Evolutionary conservation across 306 rosid species (phyloP).

Genomic region (Inga leiocalycina): DNA sequence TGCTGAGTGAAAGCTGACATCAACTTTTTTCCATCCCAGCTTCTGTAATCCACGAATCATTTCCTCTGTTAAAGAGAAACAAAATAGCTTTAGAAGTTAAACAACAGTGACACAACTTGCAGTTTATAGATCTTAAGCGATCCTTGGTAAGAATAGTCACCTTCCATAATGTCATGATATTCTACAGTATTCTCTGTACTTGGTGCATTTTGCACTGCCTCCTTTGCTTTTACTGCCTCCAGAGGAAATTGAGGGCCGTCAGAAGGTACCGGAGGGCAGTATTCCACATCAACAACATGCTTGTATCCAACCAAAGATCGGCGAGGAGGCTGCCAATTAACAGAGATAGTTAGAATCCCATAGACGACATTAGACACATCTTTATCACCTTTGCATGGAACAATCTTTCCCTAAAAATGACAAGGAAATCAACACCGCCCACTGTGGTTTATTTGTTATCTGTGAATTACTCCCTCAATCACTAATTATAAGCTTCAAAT

Average conservation of each 20-base stretch:
- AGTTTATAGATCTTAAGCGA: constrained; percentile 13
- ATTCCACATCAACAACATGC: constrained; percentile 88
- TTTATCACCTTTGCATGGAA: neutral
- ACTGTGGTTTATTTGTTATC: neutral
- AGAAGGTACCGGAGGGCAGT: constrained; percentile 73
- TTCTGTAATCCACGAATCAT: constrained; percentile 81
- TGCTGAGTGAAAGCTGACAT: constrained; percentile 91
- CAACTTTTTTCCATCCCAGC: constrained; percentile 91
- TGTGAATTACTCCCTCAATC: neutral
- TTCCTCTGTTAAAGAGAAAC: constrained; percentile 72
- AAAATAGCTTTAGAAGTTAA: constrained; percentile 25
- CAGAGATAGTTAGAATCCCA: constrained; percentile 35
- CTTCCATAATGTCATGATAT: constrained; percentile 93
- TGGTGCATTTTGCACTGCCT: constrained; percentile 83
- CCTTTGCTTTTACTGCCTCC: constrained; percentile 83
- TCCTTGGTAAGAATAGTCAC: constrained; percentile 39
- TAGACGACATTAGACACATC: neutral
- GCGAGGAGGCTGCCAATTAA: constrained; percentile 69
- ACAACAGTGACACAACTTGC: neutral
- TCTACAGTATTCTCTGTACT: constrained; percentile 66
- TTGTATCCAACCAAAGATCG: constrained; percentile 86
- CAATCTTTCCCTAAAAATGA: constrained; percentile 12
- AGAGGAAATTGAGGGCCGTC: constrained; percentile 81
- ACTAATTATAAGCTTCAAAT: too few species aligned
- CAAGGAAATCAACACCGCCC: constrained; percentile 10